Evolutionary conservation across 768 basidiomycete genomes (phyloP), one percentile per base, ranked within the genome.

Genomic region (Gymnopilus junonius): DNA sequence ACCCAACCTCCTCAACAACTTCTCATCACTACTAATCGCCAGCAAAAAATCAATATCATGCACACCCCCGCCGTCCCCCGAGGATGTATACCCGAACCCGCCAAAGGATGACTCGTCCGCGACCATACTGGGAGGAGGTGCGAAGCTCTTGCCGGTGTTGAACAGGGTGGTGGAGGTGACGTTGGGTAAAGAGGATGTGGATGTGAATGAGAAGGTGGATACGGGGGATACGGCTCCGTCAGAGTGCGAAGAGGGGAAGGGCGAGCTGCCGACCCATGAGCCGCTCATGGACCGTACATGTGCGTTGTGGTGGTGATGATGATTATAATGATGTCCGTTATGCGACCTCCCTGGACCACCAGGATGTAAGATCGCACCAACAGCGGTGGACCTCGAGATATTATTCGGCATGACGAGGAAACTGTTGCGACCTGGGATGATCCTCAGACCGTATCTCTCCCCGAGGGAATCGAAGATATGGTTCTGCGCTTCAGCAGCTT

Each of bases 401-500:
- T 92, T 90, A 77, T 89, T 92, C 2, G 93, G 92, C 4, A 94
- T 80, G 29, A 94, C 87, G 57, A 94, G 86, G 85, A 94, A 94
- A 54, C 85, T 85, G 74, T 88, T 92, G 58, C 84, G 78, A 2
- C 91, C 92, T 0, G 93, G 93, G 55, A 94, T 91, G 70, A 94
- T 94, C 23, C 93, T 88, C 8, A 95, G 77, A 1, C 91, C 90
- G 70, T 91, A 94, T 0, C 90, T 87, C 71, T 94, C 92, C 42
- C 92, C 92, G 34, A 93, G 86, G 67, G 89, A 91, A 73, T 94
- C 93, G 70, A 93, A 94, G 65, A 94, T 92, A 69, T 95, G 94
- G 75, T 95, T 95, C 75, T 95, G 94, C 21, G 94, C 94, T 72
- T 94, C 93, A 0, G 92, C 92, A 1, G 94, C 94, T 71, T 95